Percentiles rank a stretch among this genome's conserved stretches.
These are phyloP conservation scores for Taxawa tesnikishii DNA, from an alignment of 2,329 filamentous ascomycete genomes.

Conservation along the genomic window DNA sequence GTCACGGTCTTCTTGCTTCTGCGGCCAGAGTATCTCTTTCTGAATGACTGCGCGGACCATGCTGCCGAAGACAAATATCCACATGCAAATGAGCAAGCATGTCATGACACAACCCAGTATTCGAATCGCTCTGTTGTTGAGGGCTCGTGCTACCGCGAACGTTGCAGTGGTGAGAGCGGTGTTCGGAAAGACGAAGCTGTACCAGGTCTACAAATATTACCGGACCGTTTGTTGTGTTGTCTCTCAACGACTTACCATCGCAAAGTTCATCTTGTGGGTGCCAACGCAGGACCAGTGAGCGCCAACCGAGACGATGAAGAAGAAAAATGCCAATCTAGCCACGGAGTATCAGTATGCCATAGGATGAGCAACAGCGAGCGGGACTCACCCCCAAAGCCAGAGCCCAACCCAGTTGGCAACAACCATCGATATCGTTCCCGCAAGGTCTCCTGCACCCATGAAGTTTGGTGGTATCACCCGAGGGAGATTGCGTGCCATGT, in stretches of 20 bases:
- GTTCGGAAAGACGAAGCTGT: conserved; percentile 71
- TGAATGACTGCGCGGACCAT: conserved; percentile 58
- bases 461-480: conserved; percentile 38
- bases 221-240: too few relatives aligned
- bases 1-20: conserved; percentile 53
- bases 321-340: conserved; percentile 59
- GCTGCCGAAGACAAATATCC: conserved; percentile 54
- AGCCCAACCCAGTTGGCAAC: conserved; percentile 52
- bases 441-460: conserved; percentile 42
- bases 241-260: too few relatives aligned
- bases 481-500: conserved; percentile 41
- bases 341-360: neutral
- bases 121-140: conserved; percentile 39
- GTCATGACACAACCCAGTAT: conserved; percentile 59
- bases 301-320: conserved; percentile 69
- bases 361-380: neutral
- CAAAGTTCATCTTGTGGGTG: conserved; percentile 54
- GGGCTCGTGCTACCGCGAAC: conserved; percentile 50
- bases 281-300: conserved; percentile 58
- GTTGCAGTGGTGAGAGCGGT: conserved; percentile 54
- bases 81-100: conserved; percentile 51
- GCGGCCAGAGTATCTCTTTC: conserved; percentile 64
- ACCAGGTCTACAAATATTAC: too few relatives aligned
- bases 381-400: conserved; percentile 59
- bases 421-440: conserved; percentile 42